Evolutionary conservation across 2,329 filamentous ascomycete species (phyloP), one percentile per base, ranked within the genome.

Genomic region (Fusarium nurragi): DNA sequence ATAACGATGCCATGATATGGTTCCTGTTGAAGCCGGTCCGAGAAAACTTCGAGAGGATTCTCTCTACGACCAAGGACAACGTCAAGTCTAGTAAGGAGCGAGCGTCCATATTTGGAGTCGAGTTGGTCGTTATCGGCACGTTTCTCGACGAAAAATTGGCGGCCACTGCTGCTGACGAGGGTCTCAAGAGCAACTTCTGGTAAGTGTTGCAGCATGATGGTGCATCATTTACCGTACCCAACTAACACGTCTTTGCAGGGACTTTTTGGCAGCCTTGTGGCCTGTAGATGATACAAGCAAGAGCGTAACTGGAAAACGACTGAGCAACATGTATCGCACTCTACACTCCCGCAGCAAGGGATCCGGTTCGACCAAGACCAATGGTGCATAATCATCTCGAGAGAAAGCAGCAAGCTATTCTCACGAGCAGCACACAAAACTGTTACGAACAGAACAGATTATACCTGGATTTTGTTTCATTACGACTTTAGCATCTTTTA

Each of bases 31-130:
- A 85, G 59, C 86, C 87, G 14, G 85, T 90, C 25, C 81, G 81
- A 45, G 82, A 85, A 59, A 88, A 86, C 60, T 83, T 90, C 47
- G 82, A 84, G 64, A 81, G 79, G 25, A 85, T 90, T 51, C 79
- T 85, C 51, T 84, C 82, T 48, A 88, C 87, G 5, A 90, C 86
- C 4, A 86, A 85, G 65, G 86, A 87, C 66, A 84, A 84, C 46
- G 85, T 88, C 61, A 86, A 86, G 52, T 86, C 84, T 25, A 85
- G 86, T 69, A 87, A 88, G 65, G 83, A 86, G 49, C 83, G 88
- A 40, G 84, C 88, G 21, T 83, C 80, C 69, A 83, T 88, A 39
- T 84, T 90, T 71, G 88, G 88, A 68, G 78, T 80, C 25, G 85
- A 89, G 70, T 77, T 90, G 34, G 79, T 88, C 38, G 81, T 81